Conservation (phyloP, 75 land plant genomes). For the Gnetum montanum region DNA sequence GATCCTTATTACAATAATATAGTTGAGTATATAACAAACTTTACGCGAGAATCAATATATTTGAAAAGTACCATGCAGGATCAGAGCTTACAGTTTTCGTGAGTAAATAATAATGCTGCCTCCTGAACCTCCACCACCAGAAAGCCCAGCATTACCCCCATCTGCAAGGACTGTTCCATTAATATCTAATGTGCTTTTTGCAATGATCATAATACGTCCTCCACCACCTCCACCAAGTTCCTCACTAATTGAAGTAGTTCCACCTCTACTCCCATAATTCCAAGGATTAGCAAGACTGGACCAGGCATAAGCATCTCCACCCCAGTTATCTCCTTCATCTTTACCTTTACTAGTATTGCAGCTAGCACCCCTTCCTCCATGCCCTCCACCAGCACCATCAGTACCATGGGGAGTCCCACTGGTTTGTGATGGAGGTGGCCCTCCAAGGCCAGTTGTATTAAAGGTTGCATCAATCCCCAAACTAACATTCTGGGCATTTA, state of each 20-base stretch:
- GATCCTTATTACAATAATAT: no score
- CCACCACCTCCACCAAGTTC: constrained; percentile 91
- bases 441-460: constrained; percentile 62
- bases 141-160: constrained; percentile 74
- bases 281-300: constrained; percentile 53
- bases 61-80: no score
- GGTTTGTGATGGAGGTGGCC: constrained; percentile 77
- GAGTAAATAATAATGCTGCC: constrained; percentile 74
- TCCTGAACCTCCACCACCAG: constrained; percentile 97
- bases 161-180: constrained; percentile 73
- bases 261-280: constrained; percentile 86
- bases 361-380: constrained; percentile 94
- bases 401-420: constrained; percentile 73
- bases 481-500: constrained; percentile 49
- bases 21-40: no score
- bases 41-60: no score
- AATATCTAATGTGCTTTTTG: constrained; percentile 28
- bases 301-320: constrained; percentile 94
- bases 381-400: constrained; percentile 94
- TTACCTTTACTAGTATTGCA: constrained; percentile 45
- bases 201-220: constrained; percentile 46
- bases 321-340: constrained; percentile 88
- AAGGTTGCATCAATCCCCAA: constrained; percentile 40
- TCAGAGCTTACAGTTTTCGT: constrained; percentile 55
- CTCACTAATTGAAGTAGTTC: constrained; percentile 49